A percentile compares a stretch with the other conserved stretches of the same genome.
phyloP scores from a whole-genome alignment of 2,329 filamentous ascomycete genomes.

The Penicillium sp. region DNA sequence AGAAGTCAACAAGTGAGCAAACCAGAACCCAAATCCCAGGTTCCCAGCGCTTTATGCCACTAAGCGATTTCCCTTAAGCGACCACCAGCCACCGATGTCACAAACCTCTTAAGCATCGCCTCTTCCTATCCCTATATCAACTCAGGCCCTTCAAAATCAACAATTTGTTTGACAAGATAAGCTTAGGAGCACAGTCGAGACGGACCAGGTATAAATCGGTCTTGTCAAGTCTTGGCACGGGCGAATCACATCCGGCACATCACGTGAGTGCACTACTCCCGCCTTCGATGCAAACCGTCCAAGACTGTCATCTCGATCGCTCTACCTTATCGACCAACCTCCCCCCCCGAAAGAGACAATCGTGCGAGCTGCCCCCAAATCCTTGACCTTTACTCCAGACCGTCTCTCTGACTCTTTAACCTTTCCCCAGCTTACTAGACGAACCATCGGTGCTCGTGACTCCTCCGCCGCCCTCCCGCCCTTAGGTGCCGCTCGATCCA shows the following conservation, averaged over 20 bases:
- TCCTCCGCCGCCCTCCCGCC: constrained; percentile 27
- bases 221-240: constrained; percentile 23
- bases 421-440: constrained; percentile 4
- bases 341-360: constrained; percentile 11
- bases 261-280: constrained; percentile 38
- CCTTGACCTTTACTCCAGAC: constrained; percentile 14
- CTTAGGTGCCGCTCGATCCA: constrained; percentile 25
- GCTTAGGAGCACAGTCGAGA: neutral
- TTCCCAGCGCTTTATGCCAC: neutral
- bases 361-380: constrained; percentile 11
- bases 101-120: neutral
- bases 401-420: constrained; percentile 7
- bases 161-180: neutral
- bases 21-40: neutral
- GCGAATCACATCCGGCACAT: constrained; percentile 28
- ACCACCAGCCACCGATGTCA: neutral
- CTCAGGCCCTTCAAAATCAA: neutral
- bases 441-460: constrained; percentile 25
- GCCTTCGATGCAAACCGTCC: constrained; percentile 43
- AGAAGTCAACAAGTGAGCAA: neutral
- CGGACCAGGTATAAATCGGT: neutral
- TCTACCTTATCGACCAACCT: constrained; percentile 11
- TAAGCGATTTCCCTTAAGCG: neutral
- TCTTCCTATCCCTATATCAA: neutral
- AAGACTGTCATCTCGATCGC: constrained; percentile 29